A percentile compares a stretch with the other conserved stretches of the same genome.
phyloP scores from a whole-genome alignment of 73 alveolate genomes.

The Paramecium biaurelia region DNA sequence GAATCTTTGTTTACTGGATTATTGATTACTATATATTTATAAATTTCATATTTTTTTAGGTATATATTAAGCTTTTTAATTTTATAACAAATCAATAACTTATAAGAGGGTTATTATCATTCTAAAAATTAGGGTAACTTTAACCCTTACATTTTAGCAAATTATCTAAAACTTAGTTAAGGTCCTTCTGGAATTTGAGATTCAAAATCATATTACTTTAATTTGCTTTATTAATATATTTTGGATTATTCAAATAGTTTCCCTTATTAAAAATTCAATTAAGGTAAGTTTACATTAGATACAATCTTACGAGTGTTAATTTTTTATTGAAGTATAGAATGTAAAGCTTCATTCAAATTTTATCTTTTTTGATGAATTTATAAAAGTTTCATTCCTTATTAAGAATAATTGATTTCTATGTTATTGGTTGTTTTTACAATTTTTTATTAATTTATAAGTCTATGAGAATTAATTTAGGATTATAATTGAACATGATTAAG shows the following conservation, averaged over 20 bases:
- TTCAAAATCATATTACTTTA: not conserved
- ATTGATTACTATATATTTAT: too few relatives aligned
- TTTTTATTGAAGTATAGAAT: not conserved
- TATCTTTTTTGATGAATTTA: not conserved
- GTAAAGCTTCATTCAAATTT: not conserved
- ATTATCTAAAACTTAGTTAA: not conserved
- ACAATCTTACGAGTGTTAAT: not conserved
- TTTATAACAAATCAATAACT: too few relatives aligned
- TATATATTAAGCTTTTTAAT: too few relatives aligned
- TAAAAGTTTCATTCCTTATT: not conserved
- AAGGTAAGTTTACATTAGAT: not conserved
- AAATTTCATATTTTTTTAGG: not conserved
- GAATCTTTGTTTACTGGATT: not conserved
- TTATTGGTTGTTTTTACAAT: not conserved
- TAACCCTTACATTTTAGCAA: not conserved
- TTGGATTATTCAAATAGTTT: not conserved
- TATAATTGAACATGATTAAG: not conserved
- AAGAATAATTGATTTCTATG: not conserved
- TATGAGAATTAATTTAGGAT: not conserved
- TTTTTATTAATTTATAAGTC: not conserved
- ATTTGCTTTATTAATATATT: not conserved
- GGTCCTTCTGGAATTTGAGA: not conserved
- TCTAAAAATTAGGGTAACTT: not conserved
- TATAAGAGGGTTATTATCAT: not conserved
- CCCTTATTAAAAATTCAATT: not conserved